These are phyloP conservation scores for Artemisia tridentata DNA, from an alignment of 129 eudicot species.

Conservation along the genomic window DNA sequence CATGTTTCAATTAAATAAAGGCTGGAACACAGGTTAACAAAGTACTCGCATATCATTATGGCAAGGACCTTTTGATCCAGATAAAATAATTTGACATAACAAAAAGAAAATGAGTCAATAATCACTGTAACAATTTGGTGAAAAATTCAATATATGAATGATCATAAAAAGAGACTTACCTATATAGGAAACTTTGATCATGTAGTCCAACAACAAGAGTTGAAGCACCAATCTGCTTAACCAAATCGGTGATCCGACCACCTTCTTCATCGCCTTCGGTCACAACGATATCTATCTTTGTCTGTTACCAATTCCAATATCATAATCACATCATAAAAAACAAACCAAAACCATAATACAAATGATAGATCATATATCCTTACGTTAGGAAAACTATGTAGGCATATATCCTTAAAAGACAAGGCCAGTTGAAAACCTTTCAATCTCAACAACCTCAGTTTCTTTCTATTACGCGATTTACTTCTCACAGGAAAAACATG, in stretches of 20 bases:
- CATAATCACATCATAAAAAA: background rate
- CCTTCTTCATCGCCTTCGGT: constrained; percentile 83
- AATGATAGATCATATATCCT: constrained; percentile 12
- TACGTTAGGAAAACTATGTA: constrained; percentile 64
- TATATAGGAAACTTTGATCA: constrained; percentile 87
- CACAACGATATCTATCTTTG: constrained; percentile 87
- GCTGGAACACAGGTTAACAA: too few species aligned
- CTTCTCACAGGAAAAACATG: constrained; percentile 54
- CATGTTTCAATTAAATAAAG: too few species aligned
- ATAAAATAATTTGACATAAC: too few species aligned
- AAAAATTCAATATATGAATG: background rate
- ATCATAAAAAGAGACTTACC: constrained; percentile 29
- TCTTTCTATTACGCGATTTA: constrained; percentile 58
- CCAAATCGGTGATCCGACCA: constrained; percentile 55
- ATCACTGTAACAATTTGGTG: too few species aligned
- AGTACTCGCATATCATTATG: too few species aligned
- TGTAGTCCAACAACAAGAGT: constrained; percentile 86
- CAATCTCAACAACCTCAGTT: constrained; percentile 58
- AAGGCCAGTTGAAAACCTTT: constrained; percentile 87
- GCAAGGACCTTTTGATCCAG: too few species aligned
- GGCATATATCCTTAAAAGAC: constrained; percentile 74
- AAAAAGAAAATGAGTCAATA: too few species aligned
- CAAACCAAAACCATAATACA: background rate
- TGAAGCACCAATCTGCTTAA: constrained; percentile 79
- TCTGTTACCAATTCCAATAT: constrained; percentile 36